Conservation (phyloP, 345 rosid genomes). For the Boechera stricta region DNA sequence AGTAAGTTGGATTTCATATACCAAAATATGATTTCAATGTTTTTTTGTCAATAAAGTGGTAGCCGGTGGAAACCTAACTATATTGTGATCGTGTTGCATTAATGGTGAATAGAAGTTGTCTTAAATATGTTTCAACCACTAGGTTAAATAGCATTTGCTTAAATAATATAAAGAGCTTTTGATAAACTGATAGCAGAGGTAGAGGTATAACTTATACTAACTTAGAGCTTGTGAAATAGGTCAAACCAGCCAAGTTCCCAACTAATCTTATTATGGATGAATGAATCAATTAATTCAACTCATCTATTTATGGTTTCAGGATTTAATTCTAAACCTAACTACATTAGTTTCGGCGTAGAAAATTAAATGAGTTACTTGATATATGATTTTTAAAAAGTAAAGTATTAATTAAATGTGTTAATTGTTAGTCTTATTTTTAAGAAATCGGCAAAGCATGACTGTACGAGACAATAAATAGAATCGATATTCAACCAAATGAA, state of each 20-base stretch:
- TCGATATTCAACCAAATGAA: not conserved
- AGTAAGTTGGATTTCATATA: constrained; percentile 5
- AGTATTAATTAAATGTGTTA: not conserved
- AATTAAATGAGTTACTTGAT: no score
- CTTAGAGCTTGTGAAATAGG: not conserved
- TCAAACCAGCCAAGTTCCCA: constrained; percentile 35
- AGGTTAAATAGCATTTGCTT: constrained; percentile 14
- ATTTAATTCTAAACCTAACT: not conserved
- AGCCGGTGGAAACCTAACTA: constrained; percentile 11
- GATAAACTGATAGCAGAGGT: constrained; percentile 7
- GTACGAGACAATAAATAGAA: not conserved
- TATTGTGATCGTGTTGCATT: constrained; percentile 22
- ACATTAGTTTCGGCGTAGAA: not conserved
- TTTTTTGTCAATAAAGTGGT: constrained; percentile 9
- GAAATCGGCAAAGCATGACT: not conserved
- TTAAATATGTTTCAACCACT: constrained; percentile 38
- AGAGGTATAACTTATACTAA: not conserved
- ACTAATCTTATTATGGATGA: not conserved
- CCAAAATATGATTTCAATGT: constrained; percentile 11
- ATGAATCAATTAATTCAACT: constrained; percentile 14
- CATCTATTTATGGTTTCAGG: not conserved
- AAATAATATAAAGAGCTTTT: constrained; percentile 7
- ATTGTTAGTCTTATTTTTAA: not conserved
- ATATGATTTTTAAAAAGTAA: no score
- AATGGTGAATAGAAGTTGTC: constrained; percentile 29